A percentile compares a stretch with the other conserved stretches of the same genome.
phyloP scores from a whole-genome alignment of 768 basidiomycete genomes.

The Leccinum aurantiacum region DNA sequence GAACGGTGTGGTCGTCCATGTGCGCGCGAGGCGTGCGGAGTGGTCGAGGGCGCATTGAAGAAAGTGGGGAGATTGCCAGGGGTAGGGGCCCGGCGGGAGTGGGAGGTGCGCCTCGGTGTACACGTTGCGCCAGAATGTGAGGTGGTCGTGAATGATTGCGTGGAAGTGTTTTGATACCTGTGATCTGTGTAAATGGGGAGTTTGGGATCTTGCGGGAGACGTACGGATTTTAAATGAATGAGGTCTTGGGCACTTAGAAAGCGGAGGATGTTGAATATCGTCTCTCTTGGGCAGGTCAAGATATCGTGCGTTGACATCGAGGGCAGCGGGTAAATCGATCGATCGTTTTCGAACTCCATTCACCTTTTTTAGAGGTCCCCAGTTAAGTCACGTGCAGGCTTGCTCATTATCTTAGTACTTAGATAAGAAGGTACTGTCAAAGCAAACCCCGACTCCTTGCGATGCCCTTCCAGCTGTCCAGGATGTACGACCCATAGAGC shows the following conservation, averaged over 20 bases:
- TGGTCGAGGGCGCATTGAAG: constrained; percentile 17
- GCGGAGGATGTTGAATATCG: constrained; percentile 12
- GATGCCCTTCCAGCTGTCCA: constrained; percentile 70
- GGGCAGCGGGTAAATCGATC: too few relatives aligned
- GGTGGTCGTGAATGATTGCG: constrained; percentile 8
- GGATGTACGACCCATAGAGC: constrained; percentile 58
- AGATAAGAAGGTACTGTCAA: too few relatives aligned
- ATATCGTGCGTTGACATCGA: too few relatives aligned
- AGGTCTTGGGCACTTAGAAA: constrained; percentile 10
- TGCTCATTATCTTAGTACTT: too few relatives aligned
- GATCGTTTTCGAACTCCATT: too few relatives aligned
- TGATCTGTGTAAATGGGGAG: not conserved
- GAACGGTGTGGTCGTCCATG: constrained; percentile 17
- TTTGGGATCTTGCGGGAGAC: not conserved
- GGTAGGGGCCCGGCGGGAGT: constrained; percentile 19
- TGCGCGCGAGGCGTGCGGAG: constrained; percentile 13
- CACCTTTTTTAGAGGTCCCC: too few relatives aligned
- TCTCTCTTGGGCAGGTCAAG: constrained; percentile 17
- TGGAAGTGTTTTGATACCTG: constrained; percentile 20
- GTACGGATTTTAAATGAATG: constrained; percentile 16
- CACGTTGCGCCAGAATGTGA: constrained; percentile 12
- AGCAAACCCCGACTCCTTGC: constrained; percentile 61
- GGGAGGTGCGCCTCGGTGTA: constrained; percentile 10
- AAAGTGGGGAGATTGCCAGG: constrained; percentile 19
- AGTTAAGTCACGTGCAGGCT: too few relatives aligned